A percentile compares a stretch with the other conserved stretches of the same genome.
phyloP scores from a whole-genome alignment of 1,139 yeast species.

The Pichia norvegensis region DNA sequence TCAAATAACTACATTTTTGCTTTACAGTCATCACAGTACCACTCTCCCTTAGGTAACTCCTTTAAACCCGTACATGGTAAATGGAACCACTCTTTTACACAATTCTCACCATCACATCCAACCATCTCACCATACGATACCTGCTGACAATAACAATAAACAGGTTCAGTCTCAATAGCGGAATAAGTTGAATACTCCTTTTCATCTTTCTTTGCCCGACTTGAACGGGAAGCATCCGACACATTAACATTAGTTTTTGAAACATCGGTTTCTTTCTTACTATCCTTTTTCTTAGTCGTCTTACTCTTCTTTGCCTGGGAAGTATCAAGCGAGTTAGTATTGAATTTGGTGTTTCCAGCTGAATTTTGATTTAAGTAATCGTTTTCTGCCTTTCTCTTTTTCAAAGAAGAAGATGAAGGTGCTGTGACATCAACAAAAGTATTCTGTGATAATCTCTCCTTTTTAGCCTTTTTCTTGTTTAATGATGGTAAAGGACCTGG shows the following conservation, averaged over 20 bases:
- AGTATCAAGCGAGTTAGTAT: not conserved
- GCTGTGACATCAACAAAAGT: not conserved
- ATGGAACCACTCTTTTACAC: conserved; percentile 96
- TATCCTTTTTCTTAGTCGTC: not conserved
- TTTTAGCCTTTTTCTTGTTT: conserved; percentile 1
- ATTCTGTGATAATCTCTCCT: not conserved
- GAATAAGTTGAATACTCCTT: conserved; percentile 7
- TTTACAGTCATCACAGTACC: conserved; percentile 92
- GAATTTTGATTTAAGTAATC: not conserved
- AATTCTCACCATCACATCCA: conserved; percentile 92
- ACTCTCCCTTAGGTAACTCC: conserved; percentile 89
- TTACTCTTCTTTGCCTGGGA: not conserved
- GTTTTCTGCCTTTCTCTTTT: not conserved
- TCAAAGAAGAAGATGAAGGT: not conserved
- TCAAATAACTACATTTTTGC: conserved; percentile 5
- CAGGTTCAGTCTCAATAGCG: conserved; percentile 47
- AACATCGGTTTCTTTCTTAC: not conserved
- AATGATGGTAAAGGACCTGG: conserved; percentile 11
- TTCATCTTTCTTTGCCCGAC: conserved; percentile 4
- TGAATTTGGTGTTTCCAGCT: not conserved
- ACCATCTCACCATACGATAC: conserved; percentile 98
- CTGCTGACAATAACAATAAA: conserved; percentile 93
- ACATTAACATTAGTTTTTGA: not conserved
- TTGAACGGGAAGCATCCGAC: conserved; percentile 3
- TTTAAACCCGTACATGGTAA: conserved; percentile 88